Conservation (phyloP, 495 filamentous ascomycete species). For the Stereocaulon alpinum region DNA sequence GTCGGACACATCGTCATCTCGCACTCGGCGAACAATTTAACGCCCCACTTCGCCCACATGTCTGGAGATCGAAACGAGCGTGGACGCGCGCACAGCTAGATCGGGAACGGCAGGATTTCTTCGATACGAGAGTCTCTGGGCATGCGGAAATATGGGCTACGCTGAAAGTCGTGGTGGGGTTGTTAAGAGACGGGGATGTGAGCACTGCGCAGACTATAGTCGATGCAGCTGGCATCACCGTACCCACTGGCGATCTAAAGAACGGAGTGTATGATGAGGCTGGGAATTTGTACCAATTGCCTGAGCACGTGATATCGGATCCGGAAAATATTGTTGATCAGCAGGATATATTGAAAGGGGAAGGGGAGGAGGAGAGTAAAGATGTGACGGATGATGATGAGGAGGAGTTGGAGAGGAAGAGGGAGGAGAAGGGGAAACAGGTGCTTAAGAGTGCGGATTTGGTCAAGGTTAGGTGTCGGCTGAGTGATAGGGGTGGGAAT, state of each 20-base stretch:
- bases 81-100: conserved; percentile 45
- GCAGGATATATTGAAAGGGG: conserved; percentile 13
- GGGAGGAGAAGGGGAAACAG: conserved; percentile 57
- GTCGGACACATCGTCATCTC: conserved; percentile 14
- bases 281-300: conserved; percentile 66
- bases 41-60: conserved; percentile 38
- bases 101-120: conserved; percentile 55
- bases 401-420: conserved; percentile 41
- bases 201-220: conserved; percentile 67
- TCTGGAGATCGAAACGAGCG: conserved; percentile 41
- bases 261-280: conserved; percentile 69
- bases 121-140: conserved; percentile 73
- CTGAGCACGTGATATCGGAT: conserved; percentile 65
- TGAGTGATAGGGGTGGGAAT: conserved; percentile 57
- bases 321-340: conserved; percentile 54
- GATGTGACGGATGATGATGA: conserved; percentile 40
- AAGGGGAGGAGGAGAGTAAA: conserved; percentile 24
- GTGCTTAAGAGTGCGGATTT: conserved; percentile 35
- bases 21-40: conserved; percentile 41
- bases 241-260: conserved; percentile 62
- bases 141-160: conserved; percentile 69
- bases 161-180: conserved; percentile 51
- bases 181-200: conserved; percentile 51
- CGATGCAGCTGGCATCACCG: conserved; percentile 65
- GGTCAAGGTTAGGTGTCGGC: conserved; percentile 49